Conservation (phyloP, 108 stramenopile genomes). For the Skeletonema costatum region DNA sequence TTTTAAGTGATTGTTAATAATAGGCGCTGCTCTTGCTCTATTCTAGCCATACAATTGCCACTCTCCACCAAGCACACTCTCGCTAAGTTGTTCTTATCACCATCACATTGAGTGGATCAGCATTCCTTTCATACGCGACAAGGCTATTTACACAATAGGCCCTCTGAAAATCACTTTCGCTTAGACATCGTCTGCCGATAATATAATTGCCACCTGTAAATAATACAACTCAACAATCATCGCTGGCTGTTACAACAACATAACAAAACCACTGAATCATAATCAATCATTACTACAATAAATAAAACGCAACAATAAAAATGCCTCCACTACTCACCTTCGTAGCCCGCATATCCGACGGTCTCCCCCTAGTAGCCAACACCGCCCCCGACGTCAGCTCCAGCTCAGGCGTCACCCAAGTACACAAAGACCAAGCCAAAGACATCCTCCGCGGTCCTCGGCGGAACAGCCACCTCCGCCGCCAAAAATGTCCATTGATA, state of each 20-base stretch:
- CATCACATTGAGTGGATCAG: too few relatives aligned
- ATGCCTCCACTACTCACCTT: constrained; percentile 90
- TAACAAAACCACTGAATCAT: background rate
- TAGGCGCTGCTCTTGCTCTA: too few relatives aligned
- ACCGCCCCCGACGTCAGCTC: constrained; percentile 59
- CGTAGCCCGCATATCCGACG: constrained; percentile 86
- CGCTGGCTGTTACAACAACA: background rate
- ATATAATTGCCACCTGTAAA: background rate
- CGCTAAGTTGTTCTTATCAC: too few relatives aligned
- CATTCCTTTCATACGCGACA: background rate
- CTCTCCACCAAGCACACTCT: too few relatives aligned
- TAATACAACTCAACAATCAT: background rate
- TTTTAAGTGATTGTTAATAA: too few relatives aligned
- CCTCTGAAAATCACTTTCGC: background rate
- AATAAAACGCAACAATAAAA: background rate
- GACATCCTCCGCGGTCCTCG: constrained; percentile 67
- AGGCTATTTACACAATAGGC: background rate
- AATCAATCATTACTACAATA: background rate
- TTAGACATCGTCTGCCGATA: too few relatives aligned
- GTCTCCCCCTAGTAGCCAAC: constrained; percentile 81
- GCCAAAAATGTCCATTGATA: constrained; percentile 78
- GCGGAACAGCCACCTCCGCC: constrained; percentile 41
- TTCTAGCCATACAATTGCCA: too few relatives aligned
- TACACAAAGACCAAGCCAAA: constrained; percentile 77
- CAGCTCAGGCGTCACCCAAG: constrained; percentile 57